Conservation (phyloP, 371 early-diverging fungal species). For the Mucor piriformis region DNA sequence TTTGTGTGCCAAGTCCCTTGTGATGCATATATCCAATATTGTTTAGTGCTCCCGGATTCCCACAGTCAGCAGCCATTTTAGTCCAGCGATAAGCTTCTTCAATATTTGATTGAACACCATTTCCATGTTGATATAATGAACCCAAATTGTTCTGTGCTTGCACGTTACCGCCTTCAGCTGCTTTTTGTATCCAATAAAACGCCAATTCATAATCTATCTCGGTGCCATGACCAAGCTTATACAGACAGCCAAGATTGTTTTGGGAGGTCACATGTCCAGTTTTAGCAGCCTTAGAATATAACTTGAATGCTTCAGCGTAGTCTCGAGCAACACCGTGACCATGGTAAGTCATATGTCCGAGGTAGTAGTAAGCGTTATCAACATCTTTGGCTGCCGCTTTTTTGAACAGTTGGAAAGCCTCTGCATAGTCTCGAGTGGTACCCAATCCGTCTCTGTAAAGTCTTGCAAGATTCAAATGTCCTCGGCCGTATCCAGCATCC, state of each 20-base stretch:
- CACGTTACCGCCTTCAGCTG: neutral
- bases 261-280: neutral
- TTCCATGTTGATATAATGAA: neutral
- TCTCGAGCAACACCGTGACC: neutral
- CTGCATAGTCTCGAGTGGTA: neutral
- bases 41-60: neutral
- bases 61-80: neutral
- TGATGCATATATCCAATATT: slow-evolving; percentile 4
- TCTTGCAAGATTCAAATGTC: neutral
- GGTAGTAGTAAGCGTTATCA: neutral
- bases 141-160: neutral
- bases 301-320: neutral
- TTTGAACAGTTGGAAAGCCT: neutral
- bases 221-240: neutral
- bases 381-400: slow-evolving; percentile 1
- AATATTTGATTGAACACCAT: neutral
- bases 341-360: neutral
- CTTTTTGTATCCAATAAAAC: neutral
- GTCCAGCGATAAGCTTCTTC: neutral
- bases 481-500: neutral
- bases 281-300: slow-evolving; percentile 1
- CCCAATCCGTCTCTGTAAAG: neutral
- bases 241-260: neutral
- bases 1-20: neutral
- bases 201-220: neutral